Evolutionary conservation across 225 moss, liverwort and hornwort species (phyloP).

Genomic region (Pseudoscleropodium purum): DNA sequence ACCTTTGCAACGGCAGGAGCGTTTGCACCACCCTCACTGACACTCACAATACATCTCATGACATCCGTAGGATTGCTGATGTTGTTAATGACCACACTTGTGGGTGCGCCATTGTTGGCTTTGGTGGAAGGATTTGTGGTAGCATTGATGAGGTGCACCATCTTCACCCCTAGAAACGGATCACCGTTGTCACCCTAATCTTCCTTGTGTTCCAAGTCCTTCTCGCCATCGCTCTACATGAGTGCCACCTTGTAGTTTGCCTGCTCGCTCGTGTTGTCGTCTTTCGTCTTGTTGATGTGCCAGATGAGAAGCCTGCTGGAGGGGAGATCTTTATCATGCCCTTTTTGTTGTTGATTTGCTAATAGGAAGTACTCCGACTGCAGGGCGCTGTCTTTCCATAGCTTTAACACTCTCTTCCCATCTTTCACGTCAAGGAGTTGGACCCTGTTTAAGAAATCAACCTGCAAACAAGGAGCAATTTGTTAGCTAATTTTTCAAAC

Average conservation of each 20-base stretch:
- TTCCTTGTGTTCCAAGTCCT: slow-evolving; percentile 12
- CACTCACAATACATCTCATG: slow-evolving; percentile 11
- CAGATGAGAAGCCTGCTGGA: slow-evolving; percentile 15
- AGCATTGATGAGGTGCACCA: neutral
- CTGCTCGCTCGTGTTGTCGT: slow-evolving; percentile 15
- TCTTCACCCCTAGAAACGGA: slow-evolving; percentile 13
- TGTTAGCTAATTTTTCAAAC: neutral
- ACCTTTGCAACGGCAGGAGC: neutral
- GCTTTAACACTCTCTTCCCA: slow-evolving; percentile 3
- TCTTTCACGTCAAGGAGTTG: slow-evolving; percentile 22
- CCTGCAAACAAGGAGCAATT: neutral
- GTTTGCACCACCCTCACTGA: neutral
- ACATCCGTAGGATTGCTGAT: slow-evolving; percentile 11
- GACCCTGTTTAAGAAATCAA: slow-evolving; percentile 2
- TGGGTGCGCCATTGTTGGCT: slow-evolving; percentile 9
- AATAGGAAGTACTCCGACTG: slow-evolving; percentile 27
- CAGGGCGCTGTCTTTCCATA: slow-evolving; percentile 27
- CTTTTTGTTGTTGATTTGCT: slow-evolving; percentile 34
- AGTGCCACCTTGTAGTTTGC: slow-evolving; percentile 36
- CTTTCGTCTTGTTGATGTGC: slow-evolving; percentile 28
- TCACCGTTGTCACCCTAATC: slow-evolving; percentile 28
- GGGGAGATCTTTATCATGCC: slow-evolving; percentile 27
- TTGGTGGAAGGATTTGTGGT: slow-evolving; percentile 2
- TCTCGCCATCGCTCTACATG: slow-evolving; percentile 29
- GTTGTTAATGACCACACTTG: neutral